Percentiles rank a stretch among this genome's conserved stretches.
These are phyloP conservation scores for Viridothelium virens DNA, from an alignment of 495 filamentous ascomycete species.

Conservation along the genomic window DNA sequence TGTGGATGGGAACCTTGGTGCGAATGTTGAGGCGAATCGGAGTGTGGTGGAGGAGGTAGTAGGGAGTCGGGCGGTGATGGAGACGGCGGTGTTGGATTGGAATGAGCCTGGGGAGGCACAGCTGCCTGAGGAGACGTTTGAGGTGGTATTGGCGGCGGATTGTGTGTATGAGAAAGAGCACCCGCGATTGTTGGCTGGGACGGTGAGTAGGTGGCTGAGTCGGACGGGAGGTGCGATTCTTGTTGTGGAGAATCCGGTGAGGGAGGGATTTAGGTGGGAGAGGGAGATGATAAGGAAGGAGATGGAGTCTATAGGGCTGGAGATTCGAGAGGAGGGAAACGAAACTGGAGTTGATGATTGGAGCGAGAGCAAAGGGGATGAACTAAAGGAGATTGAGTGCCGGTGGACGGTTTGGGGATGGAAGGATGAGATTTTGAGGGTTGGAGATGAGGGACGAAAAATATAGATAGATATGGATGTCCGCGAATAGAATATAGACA, in stretches of 20 bases:
- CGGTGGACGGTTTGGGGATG: conserved; percentile 59
- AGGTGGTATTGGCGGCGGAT: conserved; percentile 62
- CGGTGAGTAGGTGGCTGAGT: conserved; percentile 49
- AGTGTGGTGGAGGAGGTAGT: conserved; percentile 20
- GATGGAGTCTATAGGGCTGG: conserved; percentile 48
- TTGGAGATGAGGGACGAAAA: not conserved
- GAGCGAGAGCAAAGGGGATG: conserved; percentile 42
- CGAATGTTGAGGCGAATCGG: conserved; percentile 50
- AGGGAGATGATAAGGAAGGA: conserved; percentile 46
- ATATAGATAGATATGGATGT: not conserved
- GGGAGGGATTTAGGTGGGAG: conserved; percentile 50
- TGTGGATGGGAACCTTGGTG: conserved; percentile 48
- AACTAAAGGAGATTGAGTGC: conserved; percentile 47
- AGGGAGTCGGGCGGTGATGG: conserved; percentile 29
- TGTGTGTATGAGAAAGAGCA: conserved; percentile 63
- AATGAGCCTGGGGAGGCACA: conserved; percentile 34
- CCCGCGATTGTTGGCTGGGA: conserved; percentile 51
- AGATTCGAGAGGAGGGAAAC: conserved; percentile 49
- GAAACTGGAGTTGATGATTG: conserved; percentile 67
- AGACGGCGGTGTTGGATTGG: conserved; percentile 62
- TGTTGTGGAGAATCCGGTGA: conserved; percentile 57
- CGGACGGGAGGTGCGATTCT: conserved; percentile 43
- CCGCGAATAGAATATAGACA: not conserved
- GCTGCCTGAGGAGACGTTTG: conserved; percentile 40
- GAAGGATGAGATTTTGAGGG: not conserved